Evolutionary conservation across 192 early-diverging fungal species (phyloP).

Genomic region (Linderina pennispora): DNA sequence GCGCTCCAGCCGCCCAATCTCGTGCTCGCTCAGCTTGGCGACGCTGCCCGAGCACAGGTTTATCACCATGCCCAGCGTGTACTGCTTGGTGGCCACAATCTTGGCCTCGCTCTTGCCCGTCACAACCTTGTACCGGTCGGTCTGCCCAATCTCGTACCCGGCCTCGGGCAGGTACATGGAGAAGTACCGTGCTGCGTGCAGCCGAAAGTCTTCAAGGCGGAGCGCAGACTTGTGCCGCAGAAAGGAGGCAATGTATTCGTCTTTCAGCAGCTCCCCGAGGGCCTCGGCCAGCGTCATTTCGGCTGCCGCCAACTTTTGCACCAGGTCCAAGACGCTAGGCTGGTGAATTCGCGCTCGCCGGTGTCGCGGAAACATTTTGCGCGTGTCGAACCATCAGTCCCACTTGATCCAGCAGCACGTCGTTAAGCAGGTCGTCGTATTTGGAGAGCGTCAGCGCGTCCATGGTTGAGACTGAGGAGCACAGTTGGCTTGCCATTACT

Average conservation of each 20-base stretch:
- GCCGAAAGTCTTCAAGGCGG: slow-evolving; percentile 18
- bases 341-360: slow-evolving; percentile 16
- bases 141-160: slow-evolving; percentile 60
- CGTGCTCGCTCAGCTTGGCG: slow-evolving; percentile 39
- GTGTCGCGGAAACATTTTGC: slow-evolving; percentile 41
- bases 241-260: slow-evolving; percentile 25
- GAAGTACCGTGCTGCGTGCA: slow-evolving; percentile 55
- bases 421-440: slow-evolving; percentile 46
- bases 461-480: slow-evolving; percentile 26
- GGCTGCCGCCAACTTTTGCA: slow-evolving; percentile 20
- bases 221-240: slow-evolving; percentile 24
- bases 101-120: slow-evolving; percentile 28
- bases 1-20: slow-evolving; percentile 27
- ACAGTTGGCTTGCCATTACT: slow-evolving; percentile 1
- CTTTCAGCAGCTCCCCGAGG: slow-evolving; percentile 18
- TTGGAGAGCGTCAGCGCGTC: slow-evolving; percentile 42
- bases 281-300: slow-evolving; percentile 8
- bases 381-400: slow-evolving; percentile 40
- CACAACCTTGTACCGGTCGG: slow-evolving; percentile 49
- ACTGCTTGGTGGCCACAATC: slow-evolving; percentile 31
- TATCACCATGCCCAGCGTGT: slow-evolving; percentile 30
- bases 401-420: slow-evolving; percentile 40
- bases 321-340: slow-evolving; percentile 2
- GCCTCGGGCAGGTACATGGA: slow-evolving; percentile 57
- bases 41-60: slow-evolving; percentile 49